Base-by-base conservation (phyloP, 108 stramenopile genomes). In the Fragilaria crotonensis region DNA sequence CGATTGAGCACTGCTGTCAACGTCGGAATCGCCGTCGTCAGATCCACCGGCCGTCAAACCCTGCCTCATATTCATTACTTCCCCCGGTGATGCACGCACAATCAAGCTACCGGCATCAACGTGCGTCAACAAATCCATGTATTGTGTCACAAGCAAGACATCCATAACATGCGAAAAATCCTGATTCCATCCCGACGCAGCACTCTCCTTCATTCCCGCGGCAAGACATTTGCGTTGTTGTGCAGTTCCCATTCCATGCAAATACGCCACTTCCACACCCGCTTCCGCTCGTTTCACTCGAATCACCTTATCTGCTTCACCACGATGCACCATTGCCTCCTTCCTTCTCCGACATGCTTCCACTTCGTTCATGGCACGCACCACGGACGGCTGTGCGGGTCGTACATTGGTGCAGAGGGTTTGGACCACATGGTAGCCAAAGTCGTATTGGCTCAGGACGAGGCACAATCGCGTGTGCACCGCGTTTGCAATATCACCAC, bases 351-450 rank as follows among this genome's bases (percentile, higher is more conserved):
- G 68, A 0, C 64, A 47, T 17, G 77, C 83, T 57, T 87, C 84
- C 63, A 84, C 80, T 55, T 82, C 82, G 54, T 87, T 87, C 86
- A 87, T 87, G 18, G 80, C 58, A 14, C 70, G 52, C 59, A 71
- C 72, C 32, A 84, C 81, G 3, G n/a, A 0, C n/a, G n/a, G n/a
- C n/a, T n/a, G n/a, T 27, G 73, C 77, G 11, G 87, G 87, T 23
- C 57, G 61, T 30, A 89, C 52, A 52, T 83, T 81, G 4, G 79
- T 45, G 4, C 44, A 52, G 14, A 26, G 75, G 11, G 88, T 80
- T 32, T 77, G 69, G 18, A 84, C 57, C 47, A 89, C 79, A 14
- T 66, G 60, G 63, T 79, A 85, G 1, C 82, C 78, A n/a, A n/a
- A n/a, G n/a, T n/a, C n/a, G n/a, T n/a, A n/a, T n/a, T n/a, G n/a